Evolutionary conservation across 2,329 filamentous ascomycete genomes (phyloP), one percentile per base, ranked within the genome.

Genomic region (Ophiostoma sp.): DNA sequence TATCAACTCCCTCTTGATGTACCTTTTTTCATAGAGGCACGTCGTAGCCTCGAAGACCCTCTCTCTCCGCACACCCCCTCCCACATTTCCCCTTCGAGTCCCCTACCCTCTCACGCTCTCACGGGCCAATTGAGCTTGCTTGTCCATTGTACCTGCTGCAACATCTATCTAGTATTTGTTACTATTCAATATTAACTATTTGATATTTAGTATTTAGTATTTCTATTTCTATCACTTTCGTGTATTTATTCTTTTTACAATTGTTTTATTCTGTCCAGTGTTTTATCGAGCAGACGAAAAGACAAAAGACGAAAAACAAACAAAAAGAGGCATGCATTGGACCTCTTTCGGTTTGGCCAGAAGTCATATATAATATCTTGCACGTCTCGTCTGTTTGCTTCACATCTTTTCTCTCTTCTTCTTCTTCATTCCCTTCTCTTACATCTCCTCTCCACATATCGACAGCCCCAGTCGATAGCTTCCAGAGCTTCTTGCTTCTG

Each of bases 331-430:
- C 42, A 66, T 63, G 47, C 49, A 69, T 40, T 40, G 41, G 27
- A 60, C 55, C 55, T 60, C 27, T 18, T 60, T 60, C n/a, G n/a
- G 16, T 52, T 52, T 52, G 49, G 9, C 49, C 8, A 52, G 49
- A 64, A 11, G 18, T 60, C 47, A 69, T 67, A 64, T 69, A 65
- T 69, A 65, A 52, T 45, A 65, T 65, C 62, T 65, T 60, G 52
- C 49, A 58, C 44, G 36, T 62, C 58, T 62, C 58, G 58, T 41
- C 14, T 62, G 58, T 4, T 62, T 27, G 16, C 27, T 60, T 64
- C 45, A 64, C 67, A 27, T 58, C n/a, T 63, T 64, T 52, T 64
- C 27, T 60, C 65, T 16, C 27, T 58, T 16, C 36, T 14, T 66
- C 42, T 55, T 38, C 44, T 40, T 40, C 11, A 60, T 47, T 52